Conservation (phyloP, 192 early-diverging fungal genomes). For the Backusella westeae region DNA sequence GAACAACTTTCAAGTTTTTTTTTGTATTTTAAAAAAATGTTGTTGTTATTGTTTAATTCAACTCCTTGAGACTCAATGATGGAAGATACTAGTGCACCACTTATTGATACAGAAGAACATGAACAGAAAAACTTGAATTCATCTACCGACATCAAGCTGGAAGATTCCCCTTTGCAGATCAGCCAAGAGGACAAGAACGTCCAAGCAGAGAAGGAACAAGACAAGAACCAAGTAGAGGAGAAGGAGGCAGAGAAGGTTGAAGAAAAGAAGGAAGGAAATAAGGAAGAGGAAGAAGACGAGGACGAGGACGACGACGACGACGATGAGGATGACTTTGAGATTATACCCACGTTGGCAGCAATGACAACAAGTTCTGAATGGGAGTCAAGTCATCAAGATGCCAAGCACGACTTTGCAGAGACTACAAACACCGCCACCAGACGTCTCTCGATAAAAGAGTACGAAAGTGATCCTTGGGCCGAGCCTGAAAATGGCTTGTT, state of each 20-base stretch:
- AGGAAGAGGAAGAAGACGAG: background rate
- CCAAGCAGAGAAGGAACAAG: background rate
- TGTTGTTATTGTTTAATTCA: background rate
- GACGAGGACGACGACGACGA: background rate
- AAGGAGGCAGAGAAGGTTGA: background rate
- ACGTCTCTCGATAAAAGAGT: background rate
- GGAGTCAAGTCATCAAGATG: background rate
- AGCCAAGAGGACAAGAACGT: background rate
- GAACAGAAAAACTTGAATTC: background rate
- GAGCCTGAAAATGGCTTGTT: constrained; percentile 8
- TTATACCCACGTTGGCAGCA: background rate
- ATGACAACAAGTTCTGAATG: constrained; percentile 3
- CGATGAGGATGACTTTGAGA: background rate
- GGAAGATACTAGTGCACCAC: background rate
- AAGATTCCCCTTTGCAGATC: background rate
- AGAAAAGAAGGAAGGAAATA: background rate
- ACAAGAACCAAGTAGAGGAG: background rate
- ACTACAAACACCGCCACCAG: background rate
- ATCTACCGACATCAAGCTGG: background rate
- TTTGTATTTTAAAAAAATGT: background rate
- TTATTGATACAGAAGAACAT: background rate
- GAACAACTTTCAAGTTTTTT: background rate
- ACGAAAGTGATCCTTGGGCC: constrained; percentile 12
- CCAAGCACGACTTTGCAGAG: background rate
- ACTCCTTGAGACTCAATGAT: background rate